Evolutionary conservation across 192 early-diverging fungal genomes (phyloP), one percentile per base, ranked within the genome.

Genomic region (Coemansia sp.): DNA sequence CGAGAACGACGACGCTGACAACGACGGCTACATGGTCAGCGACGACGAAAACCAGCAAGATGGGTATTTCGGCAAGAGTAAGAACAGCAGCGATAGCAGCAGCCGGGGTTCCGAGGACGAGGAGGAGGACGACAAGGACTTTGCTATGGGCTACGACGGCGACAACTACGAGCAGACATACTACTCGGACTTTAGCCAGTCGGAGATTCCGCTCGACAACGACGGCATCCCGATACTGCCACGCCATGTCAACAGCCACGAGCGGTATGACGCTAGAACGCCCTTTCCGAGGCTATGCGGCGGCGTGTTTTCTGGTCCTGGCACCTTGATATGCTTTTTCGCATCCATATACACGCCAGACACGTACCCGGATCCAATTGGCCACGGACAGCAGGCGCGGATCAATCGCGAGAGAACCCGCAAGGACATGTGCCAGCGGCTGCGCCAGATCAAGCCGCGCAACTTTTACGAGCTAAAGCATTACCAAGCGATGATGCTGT

Each of bases 241-340:
- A 58, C 74, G 66, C 50, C 58, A 69, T 5, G 74, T 55, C 25
- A 64, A 48, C 39, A 61, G 60, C 67, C 78, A 64, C 61, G 73
- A 74, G 32, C 76, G 76, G 9, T 63, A 62, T 45, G 71, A 65
- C 53, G 46, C 64, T n/a, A 60, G 59, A 18, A 67, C 67, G 13
- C 75, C 81, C 45, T 83, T 83, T 24, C 81, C 81, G 18, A 62
- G 81, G 23, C 72, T 83, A 16, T 83, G 81, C 50, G 81, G 81
- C 55, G 81, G 69, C 10, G 69, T 69, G 46, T 83, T 83, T 36
- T 67, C 66, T 28, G 76, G 76, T 19, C 57, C 80, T 9, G 75
- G 75, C 36, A 56, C 61, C 55, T 65, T 83, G 25, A 67, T 79
- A 27, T 75, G 72, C 58, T 79, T 83, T 32, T 83, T 75, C 36